These are phyloP conservation scores for Chenopodium quinoa DNA, from an alignment of 148 eudicot species.

Conservation along the genomic window DNA sequence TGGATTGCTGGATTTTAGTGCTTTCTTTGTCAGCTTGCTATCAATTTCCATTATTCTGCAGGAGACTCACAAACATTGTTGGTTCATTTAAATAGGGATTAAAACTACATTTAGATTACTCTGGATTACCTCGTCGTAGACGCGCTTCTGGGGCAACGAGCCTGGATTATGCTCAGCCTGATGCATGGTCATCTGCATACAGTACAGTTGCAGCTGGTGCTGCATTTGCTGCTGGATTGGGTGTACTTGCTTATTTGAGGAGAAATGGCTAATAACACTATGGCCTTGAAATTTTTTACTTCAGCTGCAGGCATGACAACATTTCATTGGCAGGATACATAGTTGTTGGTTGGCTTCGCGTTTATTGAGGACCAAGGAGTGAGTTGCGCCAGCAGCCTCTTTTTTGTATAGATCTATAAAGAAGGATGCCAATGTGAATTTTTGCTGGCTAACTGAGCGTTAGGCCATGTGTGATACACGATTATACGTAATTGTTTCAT, in stretches of 20 bases:
- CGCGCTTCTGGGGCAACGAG: conserved; percentile 43
- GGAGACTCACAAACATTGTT: neutral
- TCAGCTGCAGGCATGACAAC: neutral
- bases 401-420: conserved; percentile 28
- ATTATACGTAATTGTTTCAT: neutral
- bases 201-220: conserved; percentile 95
- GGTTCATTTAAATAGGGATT: conserved; percentile 52
- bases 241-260: conserved; percentile 73
- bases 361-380: conserved; percentile 3
- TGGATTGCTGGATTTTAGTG: neutral
- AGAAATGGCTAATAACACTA: conserved; percentile 39
- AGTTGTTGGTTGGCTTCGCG: conserved; percentile 17
- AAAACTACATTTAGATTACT: conserved; percentile 65
- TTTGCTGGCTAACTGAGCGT: conserved; percentile 18
- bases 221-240: conserved; percentile 81
- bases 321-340: neutral
- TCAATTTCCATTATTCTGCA: neutral
- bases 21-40: neutral
- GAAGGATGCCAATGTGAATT: conserved; percentile 5
- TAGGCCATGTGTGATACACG: conserved; percentile 4
- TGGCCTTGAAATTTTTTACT: neutral
- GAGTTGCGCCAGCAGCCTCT: neutral
- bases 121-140: conserved; percentile 42
- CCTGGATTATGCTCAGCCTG: conserved; percentile 62
- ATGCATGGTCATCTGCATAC: conserved; percentile 85